Evolutionary conservation across 1,284 basidiomycete species (phyloP), one percentile per base, ranked within the genome.

Genomic region (Afroboletus lepidellus): DNA sequence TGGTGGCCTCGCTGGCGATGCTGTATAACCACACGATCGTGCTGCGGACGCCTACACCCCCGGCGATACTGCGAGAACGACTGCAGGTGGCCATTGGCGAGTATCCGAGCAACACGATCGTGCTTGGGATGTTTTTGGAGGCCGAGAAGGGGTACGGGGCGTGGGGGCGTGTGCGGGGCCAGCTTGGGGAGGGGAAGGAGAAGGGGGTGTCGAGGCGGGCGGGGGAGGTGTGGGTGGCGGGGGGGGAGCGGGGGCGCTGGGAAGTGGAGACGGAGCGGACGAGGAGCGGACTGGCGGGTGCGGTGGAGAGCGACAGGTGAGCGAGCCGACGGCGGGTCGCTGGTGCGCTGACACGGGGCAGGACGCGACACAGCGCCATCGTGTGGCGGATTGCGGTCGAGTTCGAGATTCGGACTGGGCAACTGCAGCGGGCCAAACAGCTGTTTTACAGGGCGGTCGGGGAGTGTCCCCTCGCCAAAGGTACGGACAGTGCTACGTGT

Each of bases 301-400:
- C 85, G 3, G 75, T 88, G 20, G 78, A 85, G 56, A 76, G 75
- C 54, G 83, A 87, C 54, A 78, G 87, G 87, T 87, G 64, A 50
- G 79, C 69, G 20, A 38, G 23, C 12, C 48, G 15, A 30, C 29
- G 29, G 20, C 24, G 15, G 2, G 18, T 23, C 21, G 8, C 20
- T 29, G 6, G 38, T 21, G 24, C 50, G 45, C 50, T 65, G 53
- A 66, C 34, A 38, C 27, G 36, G 39, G 56, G 18, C 37, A 30
- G 90, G 67, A 90, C 86, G 46, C 75, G 78, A 58, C 77, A 76
- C 18, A 91, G 88, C 55, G 66, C 82, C 9, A 73, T 84, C 30
- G 60, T 96, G 21, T 96, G 94, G 93, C 77, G 81, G 32, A 71
- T 93, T 15, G 90, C 82, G 58, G 77, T 95, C 57, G 90, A 94